Base-by-base conservation (phyloP, 2,329 filamentous ascomycete genomes). In the Botrytis tulipae region DNA sequence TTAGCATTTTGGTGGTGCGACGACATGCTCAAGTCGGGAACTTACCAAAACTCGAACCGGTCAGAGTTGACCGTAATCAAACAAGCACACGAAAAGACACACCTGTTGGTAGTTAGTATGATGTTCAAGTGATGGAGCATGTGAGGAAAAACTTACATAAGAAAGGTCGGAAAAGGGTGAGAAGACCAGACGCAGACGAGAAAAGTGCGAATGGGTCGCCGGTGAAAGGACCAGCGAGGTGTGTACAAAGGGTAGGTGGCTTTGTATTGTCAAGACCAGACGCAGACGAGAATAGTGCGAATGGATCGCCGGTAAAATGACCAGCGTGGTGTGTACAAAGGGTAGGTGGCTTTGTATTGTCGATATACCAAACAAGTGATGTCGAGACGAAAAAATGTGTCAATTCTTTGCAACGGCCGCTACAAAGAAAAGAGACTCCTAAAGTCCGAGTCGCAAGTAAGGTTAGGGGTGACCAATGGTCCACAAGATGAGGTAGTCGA, bases 171-270 rank as follows among this genome's bases (percentile, higher is more conserved):
- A 32, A 57, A 57, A 29, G n/a, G n/a, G 51, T 16, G 7, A 18
- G 14, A 6, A 54, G 25, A n/a, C 48, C 25, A 54, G 48, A 54
- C 48, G 25, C 48, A n/a, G 48, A 7, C 48, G 48, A 54, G 48
- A 54, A 10, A 5, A n/a, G 48, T 51, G 48, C 48, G 48, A 25
- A 25, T 14, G 5, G 3, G 14, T 35, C 32, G 32, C 32, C 32
- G 32, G 32, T 32, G 32, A 2, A 32, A 32, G 32, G 32, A 32
- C 32, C 32, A 29, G 51, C 51, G 51, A 18, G 51, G 14, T 57
- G n/a, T 18, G n/a, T 57, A 57, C 51, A 57, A 57, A 57, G 51
- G 14, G 51, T 57, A 57, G 51, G n/a, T 57, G n/a, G 51, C 51
- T 57, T 57, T 29, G 51, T 18, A 57, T 57, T 57, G 51, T 29